Evolutionary conservation across 768 basidiomycete genomes (phyloP).

Genomic region (Russula griseocarnosa): DNA sequence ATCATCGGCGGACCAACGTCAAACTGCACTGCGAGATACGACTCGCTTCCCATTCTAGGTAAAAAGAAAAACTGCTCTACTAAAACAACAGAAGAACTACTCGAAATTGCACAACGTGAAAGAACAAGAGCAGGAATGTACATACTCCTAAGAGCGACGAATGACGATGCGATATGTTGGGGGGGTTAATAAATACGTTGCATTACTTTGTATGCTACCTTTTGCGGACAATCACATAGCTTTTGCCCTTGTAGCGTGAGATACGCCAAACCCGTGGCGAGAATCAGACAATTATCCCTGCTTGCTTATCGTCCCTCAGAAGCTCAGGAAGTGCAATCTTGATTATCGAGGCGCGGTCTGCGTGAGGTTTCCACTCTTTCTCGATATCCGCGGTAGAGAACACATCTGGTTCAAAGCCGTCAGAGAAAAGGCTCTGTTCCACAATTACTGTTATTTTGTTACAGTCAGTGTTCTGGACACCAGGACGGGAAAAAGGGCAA

Average conservation of each 20-base stretch:
- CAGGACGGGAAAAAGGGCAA: not conserved
- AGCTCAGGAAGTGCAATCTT: slow-evolving; percentile 12
- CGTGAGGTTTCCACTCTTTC: slow-evolving; percentile 20
- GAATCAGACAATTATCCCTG: not conserved
- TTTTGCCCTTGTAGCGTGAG: not conserved
- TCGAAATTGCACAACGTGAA: no score
- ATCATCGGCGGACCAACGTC: not conserved
- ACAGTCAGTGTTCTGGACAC: not conserved
- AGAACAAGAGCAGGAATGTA: no score
- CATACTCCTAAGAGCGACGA: no score
- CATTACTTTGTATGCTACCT: not conserved
- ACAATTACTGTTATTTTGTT: slow-evolving; percentile 18
- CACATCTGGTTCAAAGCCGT: slow-evolving; percentile 22
- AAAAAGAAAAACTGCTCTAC: no score
- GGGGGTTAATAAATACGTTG: no score
- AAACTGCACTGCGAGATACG: no score
- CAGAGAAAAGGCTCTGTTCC: slow-evolving; percentile 1
- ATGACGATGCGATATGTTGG: no score
- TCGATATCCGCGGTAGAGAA: slow-evolving; percentile 12
- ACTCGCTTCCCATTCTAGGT: no score
- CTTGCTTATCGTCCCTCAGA: not conserved
- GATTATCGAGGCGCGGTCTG: slow-evolving; percentile 23
- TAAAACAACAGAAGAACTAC: no score
- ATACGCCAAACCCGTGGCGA: not conserved
- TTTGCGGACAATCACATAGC: no score